Evolutionary conservation across 306 rosid genomes (phyloP).

Genomic region (Begonia loranthoides): DNA sequence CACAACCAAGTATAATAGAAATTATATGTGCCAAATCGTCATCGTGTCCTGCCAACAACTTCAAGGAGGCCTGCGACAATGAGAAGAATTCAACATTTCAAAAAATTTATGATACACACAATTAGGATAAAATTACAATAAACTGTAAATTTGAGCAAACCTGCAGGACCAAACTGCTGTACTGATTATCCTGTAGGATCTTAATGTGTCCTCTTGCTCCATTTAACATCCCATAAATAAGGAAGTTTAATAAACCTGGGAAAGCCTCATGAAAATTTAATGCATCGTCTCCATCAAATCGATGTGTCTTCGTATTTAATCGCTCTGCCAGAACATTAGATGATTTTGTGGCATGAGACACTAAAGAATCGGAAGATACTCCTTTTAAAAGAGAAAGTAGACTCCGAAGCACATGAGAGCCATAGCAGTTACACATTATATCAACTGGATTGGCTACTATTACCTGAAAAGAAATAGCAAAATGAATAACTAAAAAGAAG

Average conservation of each 20-base stretch:
- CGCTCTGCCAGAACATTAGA: constrained; percentile 44
- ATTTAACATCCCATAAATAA: constrained; percentile 47
- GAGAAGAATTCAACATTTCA: constrained; percentile 11
- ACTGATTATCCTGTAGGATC: constrained; percentile 59
- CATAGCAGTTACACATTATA: constrained; percentile 68
- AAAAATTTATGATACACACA: background rate
- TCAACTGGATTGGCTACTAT: constrained; percentile 44
- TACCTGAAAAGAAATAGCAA: constrained; percentile 26
- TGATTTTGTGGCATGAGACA: constrained; percentile 42
- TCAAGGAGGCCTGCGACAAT: constrained; percentile 57
- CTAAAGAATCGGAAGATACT: constrained; percentile 33
- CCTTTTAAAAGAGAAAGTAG: constrained; percentile 79
- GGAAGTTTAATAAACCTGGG: constrained; percentile 52
- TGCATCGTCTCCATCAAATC: constrained; percentile 23
- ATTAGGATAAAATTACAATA: too few species aligned
- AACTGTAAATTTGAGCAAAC: constrained; percentile 5
- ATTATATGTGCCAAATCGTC: constrained; percentile 49
- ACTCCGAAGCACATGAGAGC: constrained; percentile 85
- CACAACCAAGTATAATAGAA: constrained; percentile 66
- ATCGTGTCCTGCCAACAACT: constrained; percentile 52
- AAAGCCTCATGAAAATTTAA: constrained; percentile 28
- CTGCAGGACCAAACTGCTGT: constrained; percentile 85
- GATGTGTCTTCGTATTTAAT: constrained; percentile 38
- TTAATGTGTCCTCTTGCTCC: constrained; percentile 28
- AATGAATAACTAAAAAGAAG: background rate